Evolutionary conservation across 164 flowering plant species (phyloP), one percentile per base, ranked within the genome.

Genomic region (Sextonia rubra): DNA sequence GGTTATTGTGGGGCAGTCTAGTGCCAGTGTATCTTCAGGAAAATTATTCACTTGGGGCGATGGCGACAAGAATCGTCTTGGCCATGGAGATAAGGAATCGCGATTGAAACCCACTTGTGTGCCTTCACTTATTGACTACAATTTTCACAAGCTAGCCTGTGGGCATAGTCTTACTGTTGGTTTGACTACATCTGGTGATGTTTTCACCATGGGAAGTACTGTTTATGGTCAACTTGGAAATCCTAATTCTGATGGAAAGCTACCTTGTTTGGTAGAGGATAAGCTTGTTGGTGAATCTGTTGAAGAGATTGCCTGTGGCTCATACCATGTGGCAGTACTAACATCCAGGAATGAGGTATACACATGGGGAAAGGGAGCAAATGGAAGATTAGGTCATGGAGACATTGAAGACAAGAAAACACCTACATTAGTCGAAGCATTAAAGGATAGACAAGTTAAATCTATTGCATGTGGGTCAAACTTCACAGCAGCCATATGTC

Each of bases 351-450:
- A 87, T 77, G 95, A 90, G 79, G 91, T 90, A 55, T 90, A 82
- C 77, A 86, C 95, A 30, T 90, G 95, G 95, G 95, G 95, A 60
- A 90, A 89, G 78, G 95, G 95, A 68, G 92, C 93, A 32, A 90
- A 90, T 80, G 95, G 95, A 62, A 86, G 95, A 72, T 79, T 90
- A 79, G 95, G 95, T 67, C 95, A 90, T 82, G 95, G 95, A 63
- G 93, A 90, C 73, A 68, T 80, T 64, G 92, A 87, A 81, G 93
- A 90, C 75, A 78, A 93, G 30, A 90, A 90, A 76, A 69, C 79
- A 26, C 91, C 95, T 20, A 80, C 88, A 71, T 67, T 89, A 65
- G 92, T 90, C 56, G 95, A 90, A 78, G 82, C 88, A 66, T 82
- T 90, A 82, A 90, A 87, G 81, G 95, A 90, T 77, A 85, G 95